phyloP scores from a whole-genome alignment of 2,329 filamentous ascomycete genomes.

The Botryotinia narcissicola region DNA sequence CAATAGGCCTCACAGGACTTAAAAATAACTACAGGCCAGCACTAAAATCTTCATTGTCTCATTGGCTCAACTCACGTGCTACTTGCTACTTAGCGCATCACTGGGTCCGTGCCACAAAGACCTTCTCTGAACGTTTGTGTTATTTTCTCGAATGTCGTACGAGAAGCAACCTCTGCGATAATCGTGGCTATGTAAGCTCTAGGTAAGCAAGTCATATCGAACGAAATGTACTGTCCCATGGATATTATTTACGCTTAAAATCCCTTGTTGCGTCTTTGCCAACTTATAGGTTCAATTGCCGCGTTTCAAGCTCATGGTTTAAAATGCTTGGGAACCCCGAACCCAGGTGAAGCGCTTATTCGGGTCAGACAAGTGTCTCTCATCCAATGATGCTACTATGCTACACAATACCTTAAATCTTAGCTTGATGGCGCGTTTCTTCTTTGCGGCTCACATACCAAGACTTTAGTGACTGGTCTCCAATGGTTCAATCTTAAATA shows the following conservation, averaged over 20 bases:
- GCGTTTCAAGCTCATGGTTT: neutral
- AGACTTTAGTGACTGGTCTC: slow-evolving; percentile 15
- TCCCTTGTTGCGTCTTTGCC: neutral
- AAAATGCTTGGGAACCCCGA: neutral
- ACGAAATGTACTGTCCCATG: neutral
- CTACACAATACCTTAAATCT: neutral
- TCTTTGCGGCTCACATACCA: slow-evolving; percentile 10
- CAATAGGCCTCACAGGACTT: neutral
- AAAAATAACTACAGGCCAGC: neutral
- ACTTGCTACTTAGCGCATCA: neutral
- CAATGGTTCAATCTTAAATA: slow-evolving; percentile 1
- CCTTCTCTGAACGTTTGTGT: neutral
- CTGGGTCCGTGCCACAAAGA: neutral
- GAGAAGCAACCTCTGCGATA: neutral
- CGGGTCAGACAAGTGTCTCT: neutral
- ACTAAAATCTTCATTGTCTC: neutral
- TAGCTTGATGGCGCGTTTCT: slow-evolving; percentile 9
- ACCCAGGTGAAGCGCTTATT: slow-evolving; percentile 16
- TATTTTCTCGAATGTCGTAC: neutral
- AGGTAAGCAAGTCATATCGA: neutral
- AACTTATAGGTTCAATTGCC: slow-evolving; percentile 6
- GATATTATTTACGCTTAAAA: neutral
- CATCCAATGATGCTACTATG: slow-evolving; percentile 9
- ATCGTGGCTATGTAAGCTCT: slow-evolving; percentile 11
- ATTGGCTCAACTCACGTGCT: neutral